Base-by-base conservation (phyloP, 805 yeast genomes). In the Ogataea haglerorum region DNA sequence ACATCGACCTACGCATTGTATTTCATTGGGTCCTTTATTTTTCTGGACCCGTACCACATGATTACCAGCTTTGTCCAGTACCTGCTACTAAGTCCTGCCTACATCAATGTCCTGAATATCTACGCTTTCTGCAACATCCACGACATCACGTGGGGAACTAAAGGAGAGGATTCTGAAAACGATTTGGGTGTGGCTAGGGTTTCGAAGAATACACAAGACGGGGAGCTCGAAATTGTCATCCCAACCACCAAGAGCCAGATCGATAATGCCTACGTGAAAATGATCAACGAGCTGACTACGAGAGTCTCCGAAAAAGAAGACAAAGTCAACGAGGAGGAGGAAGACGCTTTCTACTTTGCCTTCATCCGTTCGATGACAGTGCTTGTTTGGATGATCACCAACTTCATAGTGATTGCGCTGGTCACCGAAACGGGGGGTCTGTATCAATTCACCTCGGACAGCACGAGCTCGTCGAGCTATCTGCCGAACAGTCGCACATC, bases 91-190 rank as follows among this genome's bases (percentile, higher is more conserved):
- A 80, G 90, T 48, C 99, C 99, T 0, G 78, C 95, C 0, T 93
- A 90, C 61, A 81, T 89, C 64, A 90, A 91, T 56, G 91, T 90
- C 38, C 70, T 91, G 58, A 89, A 88, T 62, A 91, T 91, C 46
- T 91, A 91, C 64, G 95, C 98, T 2, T 90, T 91, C 61, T 90
- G 97, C 69, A 91, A 91, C 64, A 83, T 91, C 46, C 96, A 91
- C 62, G 99, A 91, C 68, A 81, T 91, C 34, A 85, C 96, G 6
- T 91, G 98, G 98, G 98, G 98, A 60, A 91, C 96, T 4, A 87
- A 90, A 61, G 96, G 95, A 34, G 87, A 82, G 36, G 79, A 78
- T 9, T 73, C 78, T 58, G 78, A 69, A 57, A 76, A 69, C 65
- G 95, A 76, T 61, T 71, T 93, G 53, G 98, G 97, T 45, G 80